A percentile compares a stretch with the other conserved stretches of the same genome.
Evolutionary conservation across 768 basidiomycete species (phyloP).

Genomic region (Calocera cornea): DNA sequence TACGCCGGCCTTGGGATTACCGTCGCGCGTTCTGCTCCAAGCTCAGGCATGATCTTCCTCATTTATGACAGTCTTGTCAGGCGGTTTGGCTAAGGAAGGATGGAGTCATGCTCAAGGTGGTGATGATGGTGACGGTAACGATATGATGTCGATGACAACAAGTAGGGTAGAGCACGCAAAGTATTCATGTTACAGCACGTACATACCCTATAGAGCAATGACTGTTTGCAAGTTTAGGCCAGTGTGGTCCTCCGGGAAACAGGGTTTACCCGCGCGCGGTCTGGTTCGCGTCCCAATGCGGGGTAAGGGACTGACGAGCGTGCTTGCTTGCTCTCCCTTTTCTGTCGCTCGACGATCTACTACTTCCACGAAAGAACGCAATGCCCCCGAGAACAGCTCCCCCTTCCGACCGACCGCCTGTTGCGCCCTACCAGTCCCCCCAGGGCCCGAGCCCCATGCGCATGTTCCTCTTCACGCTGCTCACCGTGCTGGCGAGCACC

Average conservation of each 20-base stretch:
- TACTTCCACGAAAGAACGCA: not conserved
- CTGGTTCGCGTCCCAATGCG: not conserved
- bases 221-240: too few relatives aligned
- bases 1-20: slow-evolving; percentile 94
- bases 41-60: slow-evolving; percentile 83
- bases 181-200: too few relatives aligned
- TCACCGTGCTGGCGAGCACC: not conserved
- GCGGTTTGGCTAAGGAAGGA: slow-evolving; percentile 31
- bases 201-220: too few relatives aligned
- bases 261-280: not conserved
- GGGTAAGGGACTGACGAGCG: not conserved
- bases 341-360: not conserved
- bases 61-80: slow-evolving; percentile 70
- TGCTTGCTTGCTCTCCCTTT: not conserved
- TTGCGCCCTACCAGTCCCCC: not conserved
- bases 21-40: slow-evolving; percentile 68
- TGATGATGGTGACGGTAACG: too few relatives aligned
- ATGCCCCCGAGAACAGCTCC: not conserved
- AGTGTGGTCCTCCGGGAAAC: not conserved
- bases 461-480: not conserved
- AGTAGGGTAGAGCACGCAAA: too few relatives aligned
- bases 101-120: not conserved
- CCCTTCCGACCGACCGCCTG: not conserved
- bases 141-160: too few relatives aligned
- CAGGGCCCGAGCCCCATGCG: not conserved